Conservation (phyloP, 345 rosid genomes). For the Microcos paniculata region DNA sequence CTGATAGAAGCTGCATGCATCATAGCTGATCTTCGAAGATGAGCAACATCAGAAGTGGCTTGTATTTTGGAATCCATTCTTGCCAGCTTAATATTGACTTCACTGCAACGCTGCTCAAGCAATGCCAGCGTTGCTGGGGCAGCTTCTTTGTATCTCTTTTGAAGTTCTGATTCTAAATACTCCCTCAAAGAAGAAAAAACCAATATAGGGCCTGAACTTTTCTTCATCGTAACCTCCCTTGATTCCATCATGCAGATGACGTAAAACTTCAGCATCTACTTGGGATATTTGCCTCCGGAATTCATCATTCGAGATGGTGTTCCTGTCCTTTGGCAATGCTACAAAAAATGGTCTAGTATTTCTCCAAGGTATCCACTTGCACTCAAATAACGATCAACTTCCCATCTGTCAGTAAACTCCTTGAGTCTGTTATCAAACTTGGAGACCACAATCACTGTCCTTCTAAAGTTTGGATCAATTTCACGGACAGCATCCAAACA, state of each 20-base stretch:
- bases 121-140: conserved; percentile 95
- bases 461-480: conserved; percentile 82
- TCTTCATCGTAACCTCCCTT: conserved; percentile 96
- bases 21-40: conserved; percentile 89
- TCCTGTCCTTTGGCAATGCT: conserved; percentile 89
- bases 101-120: conserved; percentile 88
- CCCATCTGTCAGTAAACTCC: conserved; percentile 86
- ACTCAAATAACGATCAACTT: conserved; percentile 87
- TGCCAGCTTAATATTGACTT: conserved; percentile 58
- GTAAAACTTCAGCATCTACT: conserved; percentile 69
- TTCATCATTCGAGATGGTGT: conserved; percentile 77
- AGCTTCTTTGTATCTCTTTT: conserved; percentile 91
- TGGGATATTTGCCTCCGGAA: conserved; percentile 81
- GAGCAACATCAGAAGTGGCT: conserved; percentile 90
- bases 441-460: conserved; percentile 88
- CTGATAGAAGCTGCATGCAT: conserved; percentile 77
- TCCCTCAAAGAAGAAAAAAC: conserved; percentile 83
- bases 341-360: conserved; percentile 81
- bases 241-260: conserved; percentile 74
- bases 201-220: conserved; percentile 62
- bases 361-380: conserved; percentile 97
- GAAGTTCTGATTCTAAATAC: conserved; percentile 86
- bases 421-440: conserved; percentile 97
- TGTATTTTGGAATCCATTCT: conserved; percentile 71
- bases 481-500: conserved; percentile 93